phyloP scores from a whole-genome alignment of 179 eudicot species.

The Spergularia azorica region DNA sequence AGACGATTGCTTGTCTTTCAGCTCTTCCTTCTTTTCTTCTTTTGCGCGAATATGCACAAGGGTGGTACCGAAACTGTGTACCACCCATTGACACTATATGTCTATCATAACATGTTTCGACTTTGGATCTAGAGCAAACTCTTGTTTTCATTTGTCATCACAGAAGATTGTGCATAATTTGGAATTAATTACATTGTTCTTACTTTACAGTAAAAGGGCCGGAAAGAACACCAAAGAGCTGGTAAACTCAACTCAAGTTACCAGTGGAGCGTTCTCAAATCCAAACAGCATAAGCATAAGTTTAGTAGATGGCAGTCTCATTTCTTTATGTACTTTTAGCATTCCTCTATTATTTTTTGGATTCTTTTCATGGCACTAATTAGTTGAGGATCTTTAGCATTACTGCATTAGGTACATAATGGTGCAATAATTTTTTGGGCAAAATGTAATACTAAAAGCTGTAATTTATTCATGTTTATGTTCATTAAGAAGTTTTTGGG shows the following conservation, averaged over 20 bases:
- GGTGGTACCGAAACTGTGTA: background rate
- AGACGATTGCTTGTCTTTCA: background rate
- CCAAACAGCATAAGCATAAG: slow-evolving; percentile 18
- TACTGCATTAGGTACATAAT: slow-evolving; percentile 32
- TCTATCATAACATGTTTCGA: background rate
- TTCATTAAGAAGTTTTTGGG: slow-evolving; percentile 10
- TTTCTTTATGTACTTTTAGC: slow-evolving; percentile 31
- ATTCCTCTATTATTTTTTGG: slow-evolving; percentile 30
- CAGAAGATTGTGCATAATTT: background rate
- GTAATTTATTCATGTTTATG: slow-evolving; percentile 25
- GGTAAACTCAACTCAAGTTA: slow-evolving; percentile 50
- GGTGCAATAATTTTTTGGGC: slow-evolving; percentile 30
- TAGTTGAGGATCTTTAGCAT: slow-evolving; percentile 7
- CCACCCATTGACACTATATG: background rate
- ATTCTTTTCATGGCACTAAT: slow-evolving; percentile 29
- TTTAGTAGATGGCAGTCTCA: slow-evolving; percentile 12
- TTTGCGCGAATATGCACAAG: background rate
- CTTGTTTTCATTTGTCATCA: background rate
- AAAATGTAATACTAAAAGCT: slow-evolving; percentile 23
- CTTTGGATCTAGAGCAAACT: background rate
- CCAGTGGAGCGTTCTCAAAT: slow-evolving; percentile 41
- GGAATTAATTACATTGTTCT: background rate
- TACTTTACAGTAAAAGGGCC: slow-evolving; percentile 53
- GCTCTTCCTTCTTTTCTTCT: slow-evolving; percentile 12
- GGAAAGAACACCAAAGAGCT: slow-evolving; percentile 46